Conservation (phyloP, 257 asterid species). For the Petunia axillaris region DNA sequence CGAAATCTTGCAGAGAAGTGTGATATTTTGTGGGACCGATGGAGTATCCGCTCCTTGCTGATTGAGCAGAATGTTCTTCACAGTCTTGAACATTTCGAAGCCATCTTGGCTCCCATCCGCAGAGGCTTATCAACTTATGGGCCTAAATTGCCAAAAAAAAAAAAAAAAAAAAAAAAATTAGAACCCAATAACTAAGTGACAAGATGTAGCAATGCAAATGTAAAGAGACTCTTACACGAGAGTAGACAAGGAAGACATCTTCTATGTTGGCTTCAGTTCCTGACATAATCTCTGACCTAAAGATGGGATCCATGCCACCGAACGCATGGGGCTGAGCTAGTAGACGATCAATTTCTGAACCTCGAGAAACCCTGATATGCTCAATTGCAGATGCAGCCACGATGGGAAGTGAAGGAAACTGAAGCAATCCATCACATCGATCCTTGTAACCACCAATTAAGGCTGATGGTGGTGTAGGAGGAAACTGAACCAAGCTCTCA, state of each 20-base stretch:
- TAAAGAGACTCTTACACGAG: conserved; percentile 63
- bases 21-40: conserved; percentile 67
- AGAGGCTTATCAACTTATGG: conserved; percentile 90
- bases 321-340: conserved; percentile 68
- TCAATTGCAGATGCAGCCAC: conserved; percentile 83
- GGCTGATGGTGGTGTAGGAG: conserved; percentile 99
- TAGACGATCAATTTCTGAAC: conserved; percentile 85
- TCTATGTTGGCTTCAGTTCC: conserved; percentile 70
- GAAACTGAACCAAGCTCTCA: conserved; percentile 97
- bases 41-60: conserved; percentile 91
- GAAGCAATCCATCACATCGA: conserved; percentile 95
- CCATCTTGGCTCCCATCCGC: conserved; percentile 99
- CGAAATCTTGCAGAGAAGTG: conserved; percentile 74
- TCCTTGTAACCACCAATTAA: conserved; percentile 97
- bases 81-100: conserved; percentile 98
- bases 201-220: conserved; percentile 23
- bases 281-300: conserved; percentile 62
- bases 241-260: conserved; percentile 68
- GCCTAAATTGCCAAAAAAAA: conserved; percentile 56
- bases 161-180: conserved; percentile 23
- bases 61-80: conserved; percentile 98
- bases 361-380: conserved; percentile 71
- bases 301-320: conserved; percentile 69
- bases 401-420: conserved; percentile 89
- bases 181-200: conserved; percentile 15